phyloP scores from a whole-genome alignment of 768 basidiomycete genomes.

The Mycena vitilis region DNA sequence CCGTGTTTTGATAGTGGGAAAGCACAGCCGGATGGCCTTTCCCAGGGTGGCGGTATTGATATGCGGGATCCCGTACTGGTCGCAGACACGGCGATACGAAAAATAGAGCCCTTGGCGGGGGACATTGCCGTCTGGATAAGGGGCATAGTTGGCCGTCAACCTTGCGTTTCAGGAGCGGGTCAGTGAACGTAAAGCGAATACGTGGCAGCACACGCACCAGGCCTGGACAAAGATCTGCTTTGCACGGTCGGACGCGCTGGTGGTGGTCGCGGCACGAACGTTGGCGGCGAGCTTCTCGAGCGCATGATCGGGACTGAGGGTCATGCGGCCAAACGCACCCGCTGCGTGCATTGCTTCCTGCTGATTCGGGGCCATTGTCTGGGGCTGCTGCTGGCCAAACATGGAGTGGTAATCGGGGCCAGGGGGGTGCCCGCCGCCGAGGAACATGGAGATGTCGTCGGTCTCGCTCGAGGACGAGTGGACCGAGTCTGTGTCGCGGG shows the following conservation, averaged over 20 bases:
- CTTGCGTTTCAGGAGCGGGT: slow-evolving; percentile 50
- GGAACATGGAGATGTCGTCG: slow-evolving; percentile 87
- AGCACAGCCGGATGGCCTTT: slow-evolving; percentile 93
- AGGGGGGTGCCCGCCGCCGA: slow-evolving; percentile 49
- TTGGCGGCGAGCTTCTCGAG: slow-evolving; percentile 90
- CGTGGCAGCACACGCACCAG: slow-evolving; percentile 66
- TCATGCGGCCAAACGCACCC: slow-evolving; percentile 84
- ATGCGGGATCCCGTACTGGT: slow-evolving; percentile 92
- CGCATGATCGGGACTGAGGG: slow-evolving; percentile 78
- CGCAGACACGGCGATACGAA: slow-evolving; percentile 90
- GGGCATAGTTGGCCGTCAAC: slow-evolving; percentile 90
- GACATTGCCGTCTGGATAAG: slow-evolving; percentile 93
- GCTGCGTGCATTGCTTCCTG: slow-evolving; percentile 70
- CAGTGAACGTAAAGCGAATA: slow-evolving; percentile 16
- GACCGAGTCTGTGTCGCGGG: slow-evolving; percentile 86
- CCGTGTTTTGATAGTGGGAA: slow-evolving; percentile 94
- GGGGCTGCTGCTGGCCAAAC: slow-evolving; percentile 62
- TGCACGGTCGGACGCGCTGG: slow-evolving; percentile 90
- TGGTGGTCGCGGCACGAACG: slow-evolving; percentile 89
- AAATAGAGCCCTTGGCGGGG: slow-evolving; percentile 95
- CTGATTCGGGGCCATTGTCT: slow-evolving; percentile 57
- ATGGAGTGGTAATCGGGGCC: slow-evolving; percentile 75
- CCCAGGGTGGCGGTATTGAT: slow-evolving; percentile 97
- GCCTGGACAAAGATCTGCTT: slow-evolving; percentile 95
- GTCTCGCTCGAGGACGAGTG: slow-evolving; percentile 91